Conservation (phyloP, 2,329 filamentous ascomycete genomes). For the Diaporthe nobilis region DNA sequence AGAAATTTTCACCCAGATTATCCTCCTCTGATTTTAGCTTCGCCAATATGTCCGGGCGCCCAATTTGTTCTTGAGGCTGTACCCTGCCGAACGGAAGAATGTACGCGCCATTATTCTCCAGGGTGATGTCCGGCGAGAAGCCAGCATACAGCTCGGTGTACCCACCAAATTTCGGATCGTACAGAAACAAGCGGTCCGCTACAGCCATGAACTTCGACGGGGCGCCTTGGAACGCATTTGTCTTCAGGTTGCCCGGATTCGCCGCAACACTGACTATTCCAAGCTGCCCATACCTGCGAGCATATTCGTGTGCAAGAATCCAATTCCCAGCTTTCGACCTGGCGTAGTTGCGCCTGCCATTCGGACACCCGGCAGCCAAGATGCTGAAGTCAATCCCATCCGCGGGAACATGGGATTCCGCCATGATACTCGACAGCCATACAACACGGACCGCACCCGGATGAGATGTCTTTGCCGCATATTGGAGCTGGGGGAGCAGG, state of each 20-base stretch:
- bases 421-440: conserved; percentile 37
- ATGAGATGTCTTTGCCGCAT: conserved; percentile 9
- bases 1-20: conserved; percentile 10
- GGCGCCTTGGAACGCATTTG: conserved; percentile 43
- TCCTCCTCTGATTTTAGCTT: conserved; percentile 5
- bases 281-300: conserved; percentile 43
- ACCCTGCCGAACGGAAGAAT: conserved; percentile 28
- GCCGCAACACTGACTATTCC: conserved; percentile 47
- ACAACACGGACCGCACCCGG: conserved; percentile 36
- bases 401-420: not conserved
- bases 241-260: conserved; percentile 49
- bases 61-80: not conserved
- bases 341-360: conserved; percentile 42
- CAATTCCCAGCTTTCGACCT: conserved; percentile 48
- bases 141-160: conserved; percentile 58
- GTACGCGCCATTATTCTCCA: conserved; percentile 44
- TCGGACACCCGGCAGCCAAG: conserved; percentile 19
- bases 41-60: conserved; percentile 15
- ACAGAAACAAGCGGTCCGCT: conserved; percentile 36
- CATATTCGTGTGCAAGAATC: conserved; percentile 45
- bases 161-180: conserved; percentile 49
- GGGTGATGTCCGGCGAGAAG: conserved; percentile 52
- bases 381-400: conserved; percentile 35
- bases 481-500: conserved; percentile 34
- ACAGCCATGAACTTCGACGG: conserved; percentile 7